Evolutionary conservation across 495 filamentous ascomycete genomes (phyloP), one percentile per base, ranked within the genome.

Genomic region (Aspergillus homomorphus): DNA sequence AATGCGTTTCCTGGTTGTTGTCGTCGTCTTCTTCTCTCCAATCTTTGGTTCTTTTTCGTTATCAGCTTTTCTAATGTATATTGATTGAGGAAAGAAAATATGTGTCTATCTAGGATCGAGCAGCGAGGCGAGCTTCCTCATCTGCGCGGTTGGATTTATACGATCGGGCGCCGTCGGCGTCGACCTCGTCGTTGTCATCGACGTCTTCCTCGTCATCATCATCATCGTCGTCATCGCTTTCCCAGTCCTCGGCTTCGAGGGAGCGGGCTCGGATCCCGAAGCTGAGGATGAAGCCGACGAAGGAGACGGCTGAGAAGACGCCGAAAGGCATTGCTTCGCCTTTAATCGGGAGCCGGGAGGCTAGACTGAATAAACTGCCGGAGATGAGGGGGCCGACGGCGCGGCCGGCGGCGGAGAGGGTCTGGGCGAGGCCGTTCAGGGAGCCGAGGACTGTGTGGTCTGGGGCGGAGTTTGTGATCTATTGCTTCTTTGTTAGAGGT

Each of bases 391-490:
- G 94, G 0, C 94, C 95, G 0, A 89, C 80, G 28, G 93, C 90
- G 50, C 94, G 84, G 21, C 94, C 94, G 1, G 89, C 93, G 0
- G 95, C 94, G 8, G 91, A 94, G 2, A 98, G 83, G 0, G 91
- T 95, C 71, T 98, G 94, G 3, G 94, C 94, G 19, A 98, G 85
- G 26, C 94, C 94, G 61, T 98, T 96, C 26, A 98, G 76, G 1
- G 89, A 92, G 12, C 94, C 94, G 0, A 98, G 80, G 3, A 91
- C 91, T 19, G 87, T 86, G 68, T 96, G 82, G 33, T 91, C 89
- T 0, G 90, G 91, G 1, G 90, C 90, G 1, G 89, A 91, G 66
- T 98, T 98, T 22, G 93, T 98, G 63, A 98, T 88, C 90, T 95
- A 42, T 59, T 63, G 56, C 59, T 22, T 41, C 46, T 56, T 64